Conservation (phyloP, 768 basidiomycete genomes). For the Agrocybe chaxingu region DNA sequence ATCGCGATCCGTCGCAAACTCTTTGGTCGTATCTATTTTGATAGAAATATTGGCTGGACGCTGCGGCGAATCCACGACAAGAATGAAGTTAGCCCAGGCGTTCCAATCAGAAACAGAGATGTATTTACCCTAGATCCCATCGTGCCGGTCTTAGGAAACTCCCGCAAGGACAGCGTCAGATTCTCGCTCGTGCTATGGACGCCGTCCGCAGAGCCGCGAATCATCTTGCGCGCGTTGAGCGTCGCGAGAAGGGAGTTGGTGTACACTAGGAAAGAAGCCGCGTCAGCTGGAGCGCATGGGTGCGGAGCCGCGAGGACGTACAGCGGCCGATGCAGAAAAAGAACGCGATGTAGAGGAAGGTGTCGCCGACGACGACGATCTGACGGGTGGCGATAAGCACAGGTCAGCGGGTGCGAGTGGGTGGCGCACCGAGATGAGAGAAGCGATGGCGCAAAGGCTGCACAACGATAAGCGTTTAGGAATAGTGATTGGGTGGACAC, state of each 20-base stretch:
- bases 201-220: conserved; percentile 36
- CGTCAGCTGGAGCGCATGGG: neutral
- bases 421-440: conserved; percentile 45
- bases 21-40: conserved; percentile 53
- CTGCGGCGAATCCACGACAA: conserved; percentile 14
- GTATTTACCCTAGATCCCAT: conserved; percentile 28
- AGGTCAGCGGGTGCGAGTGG: conserved; percentile 1
- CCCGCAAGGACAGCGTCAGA: conserved; percentile 34
- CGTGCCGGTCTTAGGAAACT: conserved; percentile 30
- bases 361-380: conserved; percentile 44
- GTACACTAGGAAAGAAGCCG: conserved; percentile 36
- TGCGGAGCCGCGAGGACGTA: conserved; percentile 27
- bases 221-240: conserved; percentile 50
- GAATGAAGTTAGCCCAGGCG: neutral
- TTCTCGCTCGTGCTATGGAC: conserved; percentile 40
- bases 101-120: neutral
- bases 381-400: conserved; percentile 15
- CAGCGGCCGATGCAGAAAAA: conserved; percentile 59
- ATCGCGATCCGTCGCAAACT: conserved; percentile 36
- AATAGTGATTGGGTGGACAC: neutral
- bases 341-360: conserved; percentile 57
- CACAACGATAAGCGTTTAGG: neutral
- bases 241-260: conserved; percentile 61
- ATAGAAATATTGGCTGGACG: conserved; percentile 47
- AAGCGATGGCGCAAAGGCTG: conserved; percentile 53